Conservation (phyloP, 768 basidiomycete genomes). For the Cyclocybe aegerita region DNA sequence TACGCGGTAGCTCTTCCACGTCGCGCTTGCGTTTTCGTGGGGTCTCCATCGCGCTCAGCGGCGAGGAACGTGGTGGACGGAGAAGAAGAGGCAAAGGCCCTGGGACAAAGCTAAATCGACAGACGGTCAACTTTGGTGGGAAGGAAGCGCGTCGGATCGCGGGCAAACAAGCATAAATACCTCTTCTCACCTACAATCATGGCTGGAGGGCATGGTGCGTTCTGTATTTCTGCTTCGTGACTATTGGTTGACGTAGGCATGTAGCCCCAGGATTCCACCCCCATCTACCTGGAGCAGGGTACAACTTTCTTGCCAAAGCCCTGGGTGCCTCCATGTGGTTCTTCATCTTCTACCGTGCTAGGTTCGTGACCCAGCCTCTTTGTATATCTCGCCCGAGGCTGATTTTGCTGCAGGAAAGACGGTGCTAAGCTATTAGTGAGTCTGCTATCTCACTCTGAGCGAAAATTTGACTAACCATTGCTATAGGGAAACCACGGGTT, state of each 20-base stretch:
- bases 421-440: constrained; percentile 72
- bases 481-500: constrained; percentile 53
- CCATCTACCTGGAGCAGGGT: constrained; percentile 75
- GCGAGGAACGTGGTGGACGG: constrained; percentile 6
- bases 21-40: constrained; percentile 46
- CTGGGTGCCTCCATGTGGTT: constrained; percentile 97
- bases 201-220: constrained; percentile 41
- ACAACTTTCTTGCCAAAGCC: constrained; percentile 79
- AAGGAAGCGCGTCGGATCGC: constrained; percentile 17
- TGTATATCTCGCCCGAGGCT: background rate
- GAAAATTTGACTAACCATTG: background rate
- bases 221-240: background rate
- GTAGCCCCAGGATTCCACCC: constrained; percentile 83
- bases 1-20: constrained; percentile 31
- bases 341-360: constrained; percentile 95
- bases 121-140: background rate
- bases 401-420: constrained; percentile 53
- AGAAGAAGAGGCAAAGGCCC: constrained; percentile 7
- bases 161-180: constrained; percentile 36
- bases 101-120: constrained; percentile 10
- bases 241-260: constrained; percentile 7
- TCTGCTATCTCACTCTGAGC: constrained; percentile 1
- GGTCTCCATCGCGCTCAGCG: constrained; percentile 29
- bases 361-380: constrained; percentile 50
- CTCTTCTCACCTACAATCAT: constrained; percentile 25